phyloP scores from a whole-genome alignment of 2,329 filamentous ascomycete species.

The Penicillium sp. region DNA sequence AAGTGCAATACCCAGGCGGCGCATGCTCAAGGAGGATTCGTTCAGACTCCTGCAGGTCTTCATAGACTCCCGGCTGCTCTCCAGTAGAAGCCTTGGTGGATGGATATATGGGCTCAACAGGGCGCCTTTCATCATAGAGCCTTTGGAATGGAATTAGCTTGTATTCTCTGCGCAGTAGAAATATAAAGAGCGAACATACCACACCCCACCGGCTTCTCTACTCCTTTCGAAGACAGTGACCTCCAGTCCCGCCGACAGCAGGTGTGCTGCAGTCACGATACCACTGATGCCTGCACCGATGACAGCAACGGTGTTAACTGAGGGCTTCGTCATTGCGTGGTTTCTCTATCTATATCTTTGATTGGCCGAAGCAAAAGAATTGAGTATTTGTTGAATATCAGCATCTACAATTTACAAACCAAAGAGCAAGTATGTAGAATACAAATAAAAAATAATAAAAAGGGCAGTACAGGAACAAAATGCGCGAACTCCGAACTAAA shows the following conservation, averaged over 20 bases:
- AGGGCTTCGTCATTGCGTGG: constrained; percentile 1
- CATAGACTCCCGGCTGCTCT: constrained; percentile 2
- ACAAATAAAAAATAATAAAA: not conserved
- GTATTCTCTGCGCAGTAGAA: not conserved
- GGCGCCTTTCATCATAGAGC: constrained; percentile 49
- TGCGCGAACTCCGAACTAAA: not conserved
- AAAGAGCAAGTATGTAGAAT: not conserved
- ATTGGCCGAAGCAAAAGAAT: not conserved
- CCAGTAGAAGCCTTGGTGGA: constrained; percentile 20
- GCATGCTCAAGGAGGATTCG: constrained; percentile 34
- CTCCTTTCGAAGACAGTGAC: constrained; percentile 55
- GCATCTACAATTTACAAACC: not conserved
- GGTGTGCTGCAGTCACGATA: constrained; percentile 45
- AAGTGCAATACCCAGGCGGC: constrained; percentile 45
- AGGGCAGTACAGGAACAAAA: not conserved
- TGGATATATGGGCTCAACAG: constrained; percentile 48
- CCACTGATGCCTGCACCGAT: constrained; percentile 53
- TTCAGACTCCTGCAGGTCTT: constrained; percentile 5
- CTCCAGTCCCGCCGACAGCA: constrained; percentile 43
- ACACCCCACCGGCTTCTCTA: constrained; percentile 52
- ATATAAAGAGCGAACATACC: constrained; percentile 37
- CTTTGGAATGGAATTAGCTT: constrained; percentile 21
- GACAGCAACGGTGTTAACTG: constrained; percentile 36
- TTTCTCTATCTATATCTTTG: not conserved
- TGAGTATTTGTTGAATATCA: not conserved